phyloP scores from a whole-genome alignment of 2,329 filamentous ascomycete species.

The Aspergillus vadensis region DNA sequence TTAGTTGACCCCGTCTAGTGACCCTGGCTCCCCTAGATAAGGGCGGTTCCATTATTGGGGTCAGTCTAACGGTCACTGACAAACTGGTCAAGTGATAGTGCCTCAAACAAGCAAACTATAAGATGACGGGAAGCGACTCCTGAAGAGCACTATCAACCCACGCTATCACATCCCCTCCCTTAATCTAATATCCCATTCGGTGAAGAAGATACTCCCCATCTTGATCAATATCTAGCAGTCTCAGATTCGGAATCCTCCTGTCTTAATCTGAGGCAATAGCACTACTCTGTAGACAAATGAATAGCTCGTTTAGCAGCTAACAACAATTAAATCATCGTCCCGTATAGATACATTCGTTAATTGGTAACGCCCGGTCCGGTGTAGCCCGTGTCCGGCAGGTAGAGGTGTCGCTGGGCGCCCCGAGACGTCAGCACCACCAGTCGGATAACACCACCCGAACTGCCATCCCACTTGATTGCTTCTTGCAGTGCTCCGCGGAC shows the following conservation, averaged over 20 bases:
- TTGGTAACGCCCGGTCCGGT: slow-evolving; percentile 64
- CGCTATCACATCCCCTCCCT: not conserved
- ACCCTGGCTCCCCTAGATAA: not conserved
- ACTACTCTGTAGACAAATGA: not conserved
- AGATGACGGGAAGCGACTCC: not conserved
- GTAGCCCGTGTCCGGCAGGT: slow-evolving; percentile 91
- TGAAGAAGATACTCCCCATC: not conserved
- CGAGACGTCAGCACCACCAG: slow-evolving; percentile 93
- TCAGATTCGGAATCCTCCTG: not conserved
- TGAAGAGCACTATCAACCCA: not conserved
- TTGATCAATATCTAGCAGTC: not conserved
- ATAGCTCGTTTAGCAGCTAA: slow-evolving; percentile 11
- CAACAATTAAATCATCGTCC: slow-evolving; percentile 18
- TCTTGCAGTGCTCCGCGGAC: slow-evolving; percentile 89
- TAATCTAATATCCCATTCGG: not conserved
- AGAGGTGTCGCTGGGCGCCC: slow-evolving; percentile 90
- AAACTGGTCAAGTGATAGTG: not conserved
- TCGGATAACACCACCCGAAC: slow-evolving; percentile 95
- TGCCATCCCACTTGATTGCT: slow-evolving; percentile 99
- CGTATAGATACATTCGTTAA: slow-evolving; percentile 21
- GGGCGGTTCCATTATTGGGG: not conserved
- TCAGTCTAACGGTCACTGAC: not conserved
- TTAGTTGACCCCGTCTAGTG: not conserved
- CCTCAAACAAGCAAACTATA: not conserved
- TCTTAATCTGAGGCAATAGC: too few relatives aligned